Evolutionary conservation across 2,329 filamentous ascomycete genomes (phyloP), one percentile per base, ranked within the genome.

Genomic region (Pyrenochaeta sp.): DNA sequence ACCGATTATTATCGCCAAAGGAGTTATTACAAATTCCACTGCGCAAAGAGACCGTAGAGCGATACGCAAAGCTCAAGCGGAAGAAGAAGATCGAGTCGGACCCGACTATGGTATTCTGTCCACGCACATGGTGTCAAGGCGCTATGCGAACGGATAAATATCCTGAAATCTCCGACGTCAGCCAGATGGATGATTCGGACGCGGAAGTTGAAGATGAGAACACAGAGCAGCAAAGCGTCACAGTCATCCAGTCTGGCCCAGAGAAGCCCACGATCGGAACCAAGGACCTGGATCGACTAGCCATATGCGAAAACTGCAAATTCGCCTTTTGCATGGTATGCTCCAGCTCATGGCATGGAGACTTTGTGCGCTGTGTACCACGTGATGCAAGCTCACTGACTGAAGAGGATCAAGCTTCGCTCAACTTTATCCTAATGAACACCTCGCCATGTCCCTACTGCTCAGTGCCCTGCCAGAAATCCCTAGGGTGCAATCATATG

Each of bases 401-500:
- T 1, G 90, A 86, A 56, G 93, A 97, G 72, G 93, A 97, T 64
- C 88, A 91, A 69, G 92, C 92, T 0, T 92, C 91, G 2, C 82
- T 95, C 59, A 90, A 95, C 52, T 99, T 96, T 72, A 82, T 99
- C 64, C 82, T 85, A 43, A 78, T 86, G 57, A 88, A 97, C 77
- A 96, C 93, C 0, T 92, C 92, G 10, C 87, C 90, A 1, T 99
- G 95, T 71, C 93, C 95, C 10, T 94, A 92, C 3, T 99, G 95
- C 77, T 86, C 83, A 27, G 88, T 90, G 1, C 91, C 91, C 0
- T 89, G 89, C 18, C 91, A 97, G 73, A 99, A 99, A 81, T 91
- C 90, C 1, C 87, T 91, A 69, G 95, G 95, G 33, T 99, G 95
- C 81, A 97, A 97, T 75, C 93, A 97, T 75, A 97, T 98, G 92